Conservation (phyloP, 2,329 filamentous ascomycete genomes). For the Talaromyces sp. region DNA sequence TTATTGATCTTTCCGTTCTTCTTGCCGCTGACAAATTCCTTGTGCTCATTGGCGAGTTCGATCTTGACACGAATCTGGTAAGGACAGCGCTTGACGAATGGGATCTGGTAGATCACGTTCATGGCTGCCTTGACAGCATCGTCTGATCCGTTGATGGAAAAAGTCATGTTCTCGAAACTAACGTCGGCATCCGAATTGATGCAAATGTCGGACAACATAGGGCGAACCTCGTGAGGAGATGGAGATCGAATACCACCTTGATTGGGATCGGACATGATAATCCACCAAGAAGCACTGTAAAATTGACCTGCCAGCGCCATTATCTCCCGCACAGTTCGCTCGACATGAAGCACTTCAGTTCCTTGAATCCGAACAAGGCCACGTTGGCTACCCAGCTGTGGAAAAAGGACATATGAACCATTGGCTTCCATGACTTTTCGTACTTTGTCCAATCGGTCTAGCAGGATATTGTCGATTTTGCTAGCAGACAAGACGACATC, state of each 20-base stretch:
- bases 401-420: conserved; percentile 91
- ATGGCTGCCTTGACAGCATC: conserved; percentile 95
- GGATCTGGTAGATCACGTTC: conserved; percentile 86
- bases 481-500: conserved; percentile 84
- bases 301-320: conserved; percentile 97
- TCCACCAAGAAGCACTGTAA: conserved; percentile 95
- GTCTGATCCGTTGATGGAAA: conserved; percentile 91
- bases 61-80: conserved; percentile 98
- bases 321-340: conserved; percentile 90
- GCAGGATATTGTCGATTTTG: conserved; percentile 92
- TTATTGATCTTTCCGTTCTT: conserved; percentile 99
- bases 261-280: conserved; percentile 70
- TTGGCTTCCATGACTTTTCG: conserved; percentile 97
- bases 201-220: conserved; percentile 94
- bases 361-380: conserved; percentile 87
- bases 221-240: conserved; percentile 68
- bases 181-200: conserved; percentile 94
- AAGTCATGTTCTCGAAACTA: conserved; percentile 89
- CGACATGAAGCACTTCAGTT: conserved; percentile 87
- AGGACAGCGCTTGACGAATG: conserved; percentile 80
- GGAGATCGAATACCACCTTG: conserved; percentile 60
- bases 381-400: conserved; percentile 79
- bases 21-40: conserved; percentile 98
- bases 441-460: conserved; percentile 90
- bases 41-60: conserved; percentile 97